Percentiles rank a stretch among this genome's conserved stretches.
Conservation (phyloP, 2,329 filamentous ascomycete species). For the Diaporthe sp. region DNA sequence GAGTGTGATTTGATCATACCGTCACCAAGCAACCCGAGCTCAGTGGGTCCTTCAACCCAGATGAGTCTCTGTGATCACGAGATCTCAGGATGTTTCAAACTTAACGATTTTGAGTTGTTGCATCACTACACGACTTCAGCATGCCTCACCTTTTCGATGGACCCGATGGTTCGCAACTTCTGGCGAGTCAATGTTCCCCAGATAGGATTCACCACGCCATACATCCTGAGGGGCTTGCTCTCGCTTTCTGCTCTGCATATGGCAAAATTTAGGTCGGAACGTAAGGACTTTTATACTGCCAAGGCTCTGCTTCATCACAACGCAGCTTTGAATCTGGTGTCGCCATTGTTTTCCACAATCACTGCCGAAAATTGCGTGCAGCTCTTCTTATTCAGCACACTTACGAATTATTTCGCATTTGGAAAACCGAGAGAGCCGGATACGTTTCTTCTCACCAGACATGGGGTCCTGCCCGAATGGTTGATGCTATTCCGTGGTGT, state of each 20-base stretch:
- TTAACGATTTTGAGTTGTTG: background rate
- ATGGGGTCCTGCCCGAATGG: background rate
- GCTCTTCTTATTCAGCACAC: background rate
- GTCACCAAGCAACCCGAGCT: background rate
- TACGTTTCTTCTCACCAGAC: background rate
- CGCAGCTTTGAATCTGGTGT: background rate
- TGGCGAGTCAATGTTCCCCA: background rate
- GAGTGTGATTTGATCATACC: background rate
- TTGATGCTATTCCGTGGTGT: background rate
- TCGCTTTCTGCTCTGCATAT: background rate
- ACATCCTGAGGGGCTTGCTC: background rate
- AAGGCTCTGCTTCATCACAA: background rate
- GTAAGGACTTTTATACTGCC: background rate
- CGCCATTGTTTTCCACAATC: background rate
- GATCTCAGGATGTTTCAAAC: background rate
- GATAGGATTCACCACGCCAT: background rate
- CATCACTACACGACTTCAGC: background rate
- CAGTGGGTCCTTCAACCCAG: background rate
- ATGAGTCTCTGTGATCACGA: background rate
- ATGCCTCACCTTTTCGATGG: background rate
- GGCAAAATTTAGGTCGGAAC: background rate
- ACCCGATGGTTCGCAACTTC: background rate
- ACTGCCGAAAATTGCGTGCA: background rate
- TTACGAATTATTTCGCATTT: background rate
- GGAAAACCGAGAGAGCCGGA: background rate